Evolutionary conservation across 345 rosid genomes (phyloP), one percentile per base, ranked within the genome.

Genomic region (Raphanus raphanistrum): DNA sequence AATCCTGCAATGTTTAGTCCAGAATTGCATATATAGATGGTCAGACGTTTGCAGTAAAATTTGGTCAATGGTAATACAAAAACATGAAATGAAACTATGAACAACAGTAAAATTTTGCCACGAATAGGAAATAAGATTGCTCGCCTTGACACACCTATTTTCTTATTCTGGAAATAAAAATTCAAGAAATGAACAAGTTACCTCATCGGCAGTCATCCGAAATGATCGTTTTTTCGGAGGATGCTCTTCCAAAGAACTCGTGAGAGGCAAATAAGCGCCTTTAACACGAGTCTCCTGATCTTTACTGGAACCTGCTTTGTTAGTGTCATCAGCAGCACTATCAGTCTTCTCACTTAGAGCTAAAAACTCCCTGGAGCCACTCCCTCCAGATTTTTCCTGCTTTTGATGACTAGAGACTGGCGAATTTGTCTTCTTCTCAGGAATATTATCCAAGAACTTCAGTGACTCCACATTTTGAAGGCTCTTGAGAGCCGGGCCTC

Each of bases 141-240:
- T 41, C 4, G 16, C 27, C 43, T 48, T 60, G 54, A 32, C 17
- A 66, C 27, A 50, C 50, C 31, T 38, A 43, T 45, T 67, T 59
- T 52, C 73, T 68, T 58, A 72, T 64, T 58, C 68, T 8, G 7
- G 58, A 50, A 48, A 26, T 60, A 38, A 17, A 38, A 36, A 50
- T 26, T 68, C 15, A 54, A 15, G 58, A 68, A 36, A 50, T 33
- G 4, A 65, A 35, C 36, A 74, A 74, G 13, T 33, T 77, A 89
- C 98, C 97, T 93, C 98, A 77, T 85, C 86, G 10, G 97, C 95
- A 66, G 86, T 90, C 89, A 93, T 96, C 75, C 84, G 88, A 84
- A 93, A 96, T 73, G 86, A 86, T 60, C 61, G 68, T 68, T 82
- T 89, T 73, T 77, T 89, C 16, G 71, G 70, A 70, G 84, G 79